Evolutionary conservation across 78 protist species (phyloP).

Genomic region (Salpingoeca rosetta): DNA sequence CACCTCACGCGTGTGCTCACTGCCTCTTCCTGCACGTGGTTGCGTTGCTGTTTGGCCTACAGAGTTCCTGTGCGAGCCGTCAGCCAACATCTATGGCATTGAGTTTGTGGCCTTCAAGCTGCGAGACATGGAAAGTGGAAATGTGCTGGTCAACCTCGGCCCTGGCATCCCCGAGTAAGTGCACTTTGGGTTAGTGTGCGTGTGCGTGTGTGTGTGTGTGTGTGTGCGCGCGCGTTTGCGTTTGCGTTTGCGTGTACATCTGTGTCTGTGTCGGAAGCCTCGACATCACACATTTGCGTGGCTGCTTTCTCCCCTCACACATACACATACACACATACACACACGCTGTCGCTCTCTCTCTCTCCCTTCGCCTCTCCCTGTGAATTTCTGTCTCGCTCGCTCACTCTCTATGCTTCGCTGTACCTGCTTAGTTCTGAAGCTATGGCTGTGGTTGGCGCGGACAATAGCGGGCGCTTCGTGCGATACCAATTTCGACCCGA

Average conservation of each 20-base stretch:
- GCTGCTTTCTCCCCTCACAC: too few species aligned
- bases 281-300: neutral
- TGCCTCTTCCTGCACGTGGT: neutral
- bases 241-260: too few species aligned
- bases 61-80: slow-evolving; percentile 54
- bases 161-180: too few species aligned
- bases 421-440: too few species aligned
- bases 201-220: too few species aligned
- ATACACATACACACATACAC: too few species aligned
- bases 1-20: too few species aligned
- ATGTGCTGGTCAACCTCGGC: neutral
- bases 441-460: too few species aligned
- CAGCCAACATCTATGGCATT: slow-evolving; percentile 49
- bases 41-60: neutral
- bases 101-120: slow-evolving; percentile 55
- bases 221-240: too few species aligned
- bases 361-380: neutral
- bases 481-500: slow-evolving; percentile 38
- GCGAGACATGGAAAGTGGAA: slow-evolving; percentile 38
- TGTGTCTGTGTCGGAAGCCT: too few species aligned
- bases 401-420: neutral
- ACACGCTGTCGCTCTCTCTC: too few species aligned
- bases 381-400: neutral
- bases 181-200: too few species aligned
- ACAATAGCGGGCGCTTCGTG: slow-evolving; percentile 28